Conservation (phyloP, 371 early-diverging fungal species). For the Mortierella sp. region DNA sequence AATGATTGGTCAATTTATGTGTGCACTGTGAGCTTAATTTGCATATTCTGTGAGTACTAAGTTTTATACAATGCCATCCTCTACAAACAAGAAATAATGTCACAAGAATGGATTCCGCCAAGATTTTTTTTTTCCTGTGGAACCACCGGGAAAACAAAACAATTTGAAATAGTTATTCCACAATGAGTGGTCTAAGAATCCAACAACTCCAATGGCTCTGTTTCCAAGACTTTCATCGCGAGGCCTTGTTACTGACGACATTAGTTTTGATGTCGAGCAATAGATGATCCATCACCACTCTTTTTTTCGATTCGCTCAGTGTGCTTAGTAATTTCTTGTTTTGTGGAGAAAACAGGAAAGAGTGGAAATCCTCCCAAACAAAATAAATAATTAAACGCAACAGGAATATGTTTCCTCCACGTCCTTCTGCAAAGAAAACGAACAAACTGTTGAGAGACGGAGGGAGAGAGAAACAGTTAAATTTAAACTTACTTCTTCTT, state of each 20-base stretch:
- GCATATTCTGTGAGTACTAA: neutral
- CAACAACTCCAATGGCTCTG: neutral
- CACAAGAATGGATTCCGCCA: neutral
- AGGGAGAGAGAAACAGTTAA: neutral
- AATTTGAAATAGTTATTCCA: no score
- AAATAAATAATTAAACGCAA: neutral
- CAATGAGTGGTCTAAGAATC: no score
- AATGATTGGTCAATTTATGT: neutral
- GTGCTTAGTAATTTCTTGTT: neutral
- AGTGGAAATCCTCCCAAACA: neutral
- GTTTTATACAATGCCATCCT: no score
- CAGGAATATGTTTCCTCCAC: no score
- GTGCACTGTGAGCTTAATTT: neutral
- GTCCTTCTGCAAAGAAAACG: neutral
- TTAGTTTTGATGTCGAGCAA: no score
- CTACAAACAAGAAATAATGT: no score
- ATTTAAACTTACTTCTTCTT: conserved; percentile 49
- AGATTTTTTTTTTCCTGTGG: no score
- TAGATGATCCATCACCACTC: neutral
- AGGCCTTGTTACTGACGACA: neutral
- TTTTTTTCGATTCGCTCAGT: neutral
- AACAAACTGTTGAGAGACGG: no score
- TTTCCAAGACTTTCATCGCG: neutral
- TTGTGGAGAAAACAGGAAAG: conserved; percentile 7
- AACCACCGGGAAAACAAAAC: no score